Base-by-base conservation (phyloP, 2,329 filamentous ascomycete genomes). In the Elsinoe fawcettii region DNA sequence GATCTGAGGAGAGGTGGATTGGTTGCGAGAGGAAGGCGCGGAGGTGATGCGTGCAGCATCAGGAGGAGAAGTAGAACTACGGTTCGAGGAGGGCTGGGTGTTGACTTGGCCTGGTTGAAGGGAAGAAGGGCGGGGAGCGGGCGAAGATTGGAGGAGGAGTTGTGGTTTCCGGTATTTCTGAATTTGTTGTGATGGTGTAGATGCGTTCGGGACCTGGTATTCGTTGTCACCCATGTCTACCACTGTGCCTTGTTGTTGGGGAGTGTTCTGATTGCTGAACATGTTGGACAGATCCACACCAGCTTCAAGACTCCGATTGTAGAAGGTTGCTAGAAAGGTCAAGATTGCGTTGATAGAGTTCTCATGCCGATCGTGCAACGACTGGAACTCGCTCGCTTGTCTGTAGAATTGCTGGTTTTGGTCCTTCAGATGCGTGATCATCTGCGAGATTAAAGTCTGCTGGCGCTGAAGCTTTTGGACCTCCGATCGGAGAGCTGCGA, bases 301-400 rank as follows among this genome's bases (percentile, higher is more conserved):
- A 16, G 82, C 85, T 68, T 96, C 91, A 51, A 99, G 75, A 61
- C 90, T 95, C 66, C 95, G 87, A 61, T 95, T 87, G 73, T 97
- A 99, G 41, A 99, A 92, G 11, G 95, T 97, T 46, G 92, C 93
- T 18, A 99, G 80, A 71, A 99, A 97, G 51, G 91, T 95, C 41
- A 99, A 80, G 61, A 99, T 97, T n/a, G 92, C 92, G 67, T 96
- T 97, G 72, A 99, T 97, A 0, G 92, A 96, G 69, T 92, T 96
- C 69, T 99, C 93, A 67, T 99, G 93, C n/a, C 93, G 85, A 64
- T 92, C 90, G 67, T 97, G 92, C 68, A 95, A 84, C 59, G 83
- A 87, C 71, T 97, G 91, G 69, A 96, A 96, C 58, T 88, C 85
- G 44, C 88, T 80, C 0, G 92, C 91, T 71, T 96, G 90, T 57